phyloP scores from a whole-genome alignment of 1,139 yeast species.

The Saccharomyces hybrid region DNA sequence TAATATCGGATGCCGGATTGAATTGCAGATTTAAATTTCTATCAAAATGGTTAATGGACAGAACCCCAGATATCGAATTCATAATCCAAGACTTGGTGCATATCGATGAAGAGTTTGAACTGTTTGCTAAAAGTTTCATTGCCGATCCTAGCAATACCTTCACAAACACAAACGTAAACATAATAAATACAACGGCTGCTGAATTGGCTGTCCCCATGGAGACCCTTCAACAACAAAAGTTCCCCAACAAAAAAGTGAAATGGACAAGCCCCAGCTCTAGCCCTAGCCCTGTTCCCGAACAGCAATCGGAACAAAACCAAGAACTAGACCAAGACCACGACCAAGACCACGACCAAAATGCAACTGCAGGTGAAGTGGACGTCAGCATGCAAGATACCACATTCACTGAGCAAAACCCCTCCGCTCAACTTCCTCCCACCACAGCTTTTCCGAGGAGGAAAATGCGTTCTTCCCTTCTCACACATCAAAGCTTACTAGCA shows the following conservation, averaged over 20 bases:
- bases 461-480: not conserved
- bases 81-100: conserved; percentile 17
- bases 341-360: not conserved
- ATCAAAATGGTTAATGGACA: conserved; percentile 15
- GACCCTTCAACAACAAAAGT: not conserved
- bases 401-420: conserved; percentile 2
- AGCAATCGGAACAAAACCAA: not conserved
- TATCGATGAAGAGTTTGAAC: conserved; percentile 26
- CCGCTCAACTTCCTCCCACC: too few relatives aligned
- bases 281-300: not conserved
- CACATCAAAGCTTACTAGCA: not conserved
- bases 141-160: conserved; percentile 1
- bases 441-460: not conserved
- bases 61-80: conserved; percentile 10
- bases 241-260: not conserved
- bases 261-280: not conserved
- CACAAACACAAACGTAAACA: not conserved
- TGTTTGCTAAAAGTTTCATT: conserved; percentile 18
- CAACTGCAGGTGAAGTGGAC: conserved; percentile 15
- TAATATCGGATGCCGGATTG: conserved; percentile 21
- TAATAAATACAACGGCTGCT: not conserved
- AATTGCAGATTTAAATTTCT: conserved; percentile 18
- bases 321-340: not conserved
- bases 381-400: conserved; percentile 20
- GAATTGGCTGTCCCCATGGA: not conserved